A percentile compares a stretch with the other conserved stretches of the same genome.
These are phyloP conservation scores for Dactylonectria macrodidyma DNA, from an alignment of 2,329 filamentous ascomycete genomes.

Conservation along the genomic window DNA sequence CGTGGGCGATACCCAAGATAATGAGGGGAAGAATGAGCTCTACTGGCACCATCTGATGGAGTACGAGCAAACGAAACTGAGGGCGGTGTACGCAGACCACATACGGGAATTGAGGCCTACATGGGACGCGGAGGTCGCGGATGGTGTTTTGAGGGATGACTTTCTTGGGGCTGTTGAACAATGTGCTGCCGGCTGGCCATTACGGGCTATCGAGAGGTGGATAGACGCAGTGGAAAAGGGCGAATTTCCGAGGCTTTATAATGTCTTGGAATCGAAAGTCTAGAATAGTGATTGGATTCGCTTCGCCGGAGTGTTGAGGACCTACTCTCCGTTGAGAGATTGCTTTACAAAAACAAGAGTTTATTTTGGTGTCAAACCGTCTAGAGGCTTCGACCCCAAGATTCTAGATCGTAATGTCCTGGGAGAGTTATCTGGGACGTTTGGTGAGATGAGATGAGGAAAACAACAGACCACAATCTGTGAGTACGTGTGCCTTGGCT, in stretches of 20 bases:
- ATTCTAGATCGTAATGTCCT: not conserved
- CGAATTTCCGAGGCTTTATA: slow-evolving; percentile 15
- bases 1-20: slow-evolving; percentile 49
- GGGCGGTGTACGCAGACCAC: slow-evolving; percentile 49
- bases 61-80: slow-evolving; percentile 57
- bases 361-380: not conserved
- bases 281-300: not conserved
- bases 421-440: slow-evolving; percentile 1
- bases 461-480: not conserved
- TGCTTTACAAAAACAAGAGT: slow-evolving; percentile 6
- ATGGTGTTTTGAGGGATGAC: slow-evolving; percentile 47
- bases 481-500: too few species aligned
- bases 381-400: not conserved
- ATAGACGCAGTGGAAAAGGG: slow-evolving; percentile 12
- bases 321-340: not conserved
- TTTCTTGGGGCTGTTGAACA: slow-evolving; percentile 40
- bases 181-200: slow-evolving; percentile 11
- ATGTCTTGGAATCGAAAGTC: slow-evolving; percentile 7
- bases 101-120: slow-evolving; percentile 51
- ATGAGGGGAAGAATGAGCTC: slow-evolving; percentile 56
- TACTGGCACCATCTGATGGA: slow-evolving; percentile 59
- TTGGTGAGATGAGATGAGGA: slow-evolving; percentile 1
- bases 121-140: slow-evolving; percentile 50
- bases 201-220: slow-evolving; percentile 5
- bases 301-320: not conserved